phyloP scores from a whole-genome alignment of 1,284 basidiomycete genomes.

The Rhodotorula sp. region DNA sequence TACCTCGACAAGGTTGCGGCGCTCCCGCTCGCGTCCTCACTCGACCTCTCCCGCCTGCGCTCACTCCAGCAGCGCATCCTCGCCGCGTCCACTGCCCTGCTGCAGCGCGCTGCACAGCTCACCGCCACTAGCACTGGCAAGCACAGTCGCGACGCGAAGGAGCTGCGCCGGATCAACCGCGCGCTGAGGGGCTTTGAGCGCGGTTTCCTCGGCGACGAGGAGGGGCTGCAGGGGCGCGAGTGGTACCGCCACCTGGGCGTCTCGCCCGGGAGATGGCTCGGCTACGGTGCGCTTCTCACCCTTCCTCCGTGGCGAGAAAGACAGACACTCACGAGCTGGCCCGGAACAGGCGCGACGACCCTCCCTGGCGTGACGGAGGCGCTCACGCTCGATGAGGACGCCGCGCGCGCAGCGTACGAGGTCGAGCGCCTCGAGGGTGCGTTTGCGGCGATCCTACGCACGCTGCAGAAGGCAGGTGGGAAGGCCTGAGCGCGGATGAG shows the following conservation, averaged over 20 bases:
- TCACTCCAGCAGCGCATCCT: conserved; percentile 60
- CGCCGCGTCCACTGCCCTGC: conserved; percentile 52
- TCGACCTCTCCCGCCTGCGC: conserved; percentile 59
- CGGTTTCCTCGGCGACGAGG: conserved; percentile 73
- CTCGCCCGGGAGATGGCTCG: conserved; percentile 67
- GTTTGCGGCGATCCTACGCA: conserved; percentile 3
- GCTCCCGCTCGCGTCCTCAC: conserved; percentile 38
- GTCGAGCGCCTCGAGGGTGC: conserved; percentile 24
- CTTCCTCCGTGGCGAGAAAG: conserved; percentile 11
- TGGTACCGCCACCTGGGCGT: conserved; percentile 68
- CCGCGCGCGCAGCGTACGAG: conserved; percentile 23
- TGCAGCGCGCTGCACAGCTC: background rate
- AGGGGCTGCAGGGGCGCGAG: conserved; percentile 62
- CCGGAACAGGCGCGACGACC: conserved; percentile 47
- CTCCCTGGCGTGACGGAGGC: conserved; percentile 52
- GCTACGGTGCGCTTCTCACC: conserved; percentile 47
- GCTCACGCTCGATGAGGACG: conserved; percentile 48
- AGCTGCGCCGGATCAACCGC: conserved; percentile 55
- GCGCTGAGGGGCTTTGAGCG: conserved; percentile 63
- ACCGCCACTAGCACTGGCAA: background rate
- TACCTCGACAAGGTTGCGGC: conserved; percentile 60
- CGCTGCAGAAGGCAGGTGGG: background rate
- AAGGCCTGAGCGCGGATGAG: background rate
- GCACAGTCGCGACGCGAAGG: conserved; percentile 56
- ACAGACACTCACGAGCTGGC: no score